A percentile compares a stretch with the other conserved stretches of the same genome.
phyloP scores from a whole-genome alignment of 2,329 filamentous ascomycete genomes.

The Penicillium sp. region DNA sequence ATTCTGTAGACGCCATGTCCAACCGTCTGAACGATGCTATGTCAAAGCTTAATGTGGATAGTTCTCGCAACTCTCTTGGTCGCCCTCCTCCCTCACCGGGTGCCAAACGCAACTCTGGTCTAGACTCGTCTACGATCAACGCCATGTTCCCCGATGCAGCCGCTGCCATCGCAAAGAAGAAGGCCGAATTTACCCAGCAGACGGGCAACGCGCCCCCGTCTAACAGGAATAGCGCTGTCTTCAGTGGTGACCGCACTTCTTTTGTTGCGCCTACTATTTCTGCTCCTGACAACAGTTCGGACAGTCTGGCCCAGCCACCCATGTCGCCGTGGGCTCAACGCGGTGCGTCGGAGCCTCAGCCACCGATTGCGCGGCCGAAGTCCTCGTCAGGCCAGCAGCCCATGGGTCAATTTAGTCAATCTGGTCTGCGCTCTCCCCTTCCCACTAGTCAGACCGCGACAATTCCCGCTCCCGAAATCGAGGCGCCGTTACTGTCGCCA shows the following conservation, averaged over 20 bases:
- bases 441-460: conserved; percentile 86
- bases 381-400: conserved; percentile 74
- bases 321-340: conserved; percentile 78
- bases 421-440: conserved; percentile 79
- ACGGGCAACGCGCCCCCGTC: conserved; percentile 88
- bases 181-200: conserved; percentile 95
- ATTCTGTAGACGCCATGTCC: conserved; percentile 83
- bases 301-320: conserved; percentile 67
- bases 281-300: conserved; percentile 65
- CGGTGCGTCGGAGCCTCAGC: conserved; percentile 52
- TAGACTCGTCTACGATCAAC: conserved; percentile 92
- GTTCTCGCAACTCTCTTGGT: conserved; percentile 82
- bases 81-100: conserved; percentile 78
- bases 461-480: conserved; percentile 73
- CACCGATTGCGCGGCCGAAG: conserved; percentile 70
- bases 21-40: conserved; percentile 95
- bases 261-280: conserved; percentile 77
- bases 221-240: conserved; percentile 85
- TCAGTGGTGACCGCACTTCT: conserved; percentile 73
- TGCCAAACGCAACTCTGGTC: conserved; percentile 89
- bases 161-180: conserved; percentile 97
- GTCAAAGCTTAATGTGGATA: conserved; percentile 89
- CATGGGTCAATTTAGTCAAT: conserved; percentile 95
- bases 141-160: conserved; percentile 99
- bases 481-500: conserved; percentile 85